Conservation (phyloP, 768 basidiomycete genomes). For the Rickenella mellea region DNA sequence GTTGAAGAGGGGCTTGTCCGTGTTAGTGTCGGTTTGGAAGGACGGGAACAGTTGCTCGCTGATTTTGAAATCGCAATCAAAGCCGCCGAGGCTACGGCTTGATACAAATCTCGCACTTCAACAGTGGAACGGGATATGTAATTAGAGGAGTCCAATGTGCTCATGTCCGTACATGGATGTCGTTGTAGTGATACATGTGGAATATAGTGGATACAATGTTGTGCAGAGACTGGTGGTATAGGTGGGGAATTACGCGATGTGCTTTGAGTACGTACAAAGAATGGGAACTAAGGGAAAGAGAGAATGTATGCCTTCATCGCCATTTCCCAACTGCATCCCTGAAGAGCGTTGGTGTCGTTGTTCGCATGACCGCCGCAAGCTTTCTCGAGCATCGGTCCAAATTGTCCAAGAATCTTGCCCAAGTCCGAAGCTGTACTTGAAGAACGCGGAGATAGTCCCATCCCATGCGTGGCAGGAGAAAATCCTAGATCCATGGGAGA, state of each 20-base stretch:
- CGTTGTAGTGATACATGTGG: no score
- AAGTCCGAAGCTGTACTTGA: slow-evolving; percentile 10
- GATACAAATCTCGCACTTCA: no score
- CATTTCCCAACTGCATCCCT: slow-evolving; percentile 50
- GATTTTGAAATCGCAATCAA: slow-evolving; percentile 57
- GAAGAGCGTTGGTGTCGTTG: slow-evolving; percentile 25
- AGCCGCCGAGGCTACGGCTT: slow-evolving; percentile 69
- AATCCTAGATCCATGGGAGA: not conserved
- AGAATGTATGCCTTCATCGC: slow-evolving; percentile 56
- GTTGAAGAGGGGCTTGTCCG: slow-evolving; percentile 80
- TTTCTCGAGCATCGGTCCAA: slow-evolving; percentile 22
- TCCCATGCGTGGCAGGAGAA: not conserved
- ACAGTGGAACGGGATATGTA: no score
- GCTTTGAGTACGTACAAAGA: slow-evolving; percentile 1
- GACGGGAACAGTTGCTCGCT: slow-evolving; percentile 40
- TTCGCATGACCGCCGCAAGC: slow-evolving; percentile 33
- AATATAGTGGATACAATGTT: no score
- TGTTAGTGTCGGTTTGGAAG: slow-evolving; percentile 88
- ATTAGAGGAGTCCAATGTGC: no score
- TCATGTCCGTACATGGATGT: no score
- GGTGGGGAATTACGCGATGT: no score
- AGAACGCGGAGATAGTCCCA: not conserved
- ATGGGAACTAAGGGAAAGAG: slow-evolving; percentile 41
- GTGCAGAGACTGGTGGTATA: no score
- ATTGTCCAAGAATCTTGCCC: slow-evolving; percentile 21